phyloP scores from a whole-genome alignment of 257 asterid species.

The Solanum pennellii region DNA sequence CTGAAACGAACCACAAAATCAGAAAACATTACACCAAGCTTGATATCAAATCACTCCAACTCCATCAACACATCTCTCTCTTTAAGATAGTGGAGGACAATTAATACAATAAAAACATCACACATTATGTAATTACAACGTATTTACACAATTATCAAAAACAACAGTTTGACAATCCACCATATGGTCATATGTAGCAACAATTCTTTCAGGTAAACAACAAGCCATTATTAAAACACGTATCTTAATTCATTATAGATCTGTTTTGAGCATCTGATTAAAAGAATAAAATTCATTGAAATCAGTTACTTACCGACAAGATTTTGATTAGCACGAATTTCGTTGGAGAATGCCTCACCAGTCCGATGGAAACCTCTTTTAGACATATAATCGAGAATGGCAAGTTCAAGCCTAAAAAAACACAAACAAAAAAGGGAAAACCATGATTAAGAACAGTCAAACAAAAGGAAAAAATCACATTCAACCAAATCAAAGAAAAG shows the following conservation, averaged over 20 bases:
- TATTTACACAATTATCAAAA: not conserved
- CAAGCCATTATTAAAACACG: not conserved
- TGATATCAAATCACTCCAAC: not conserved
- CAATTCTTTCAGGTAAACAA: not conserved
- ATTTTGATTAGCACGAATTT: slow-evolving; percentile 13
- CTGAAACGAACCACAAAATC: not conserved
- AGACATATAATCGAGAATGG: slow-evolving; percentile 22
- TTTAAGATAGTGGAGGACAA: not conserved
- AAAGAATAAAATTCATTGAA: not conserved
- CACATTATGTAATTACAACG: not conserved
- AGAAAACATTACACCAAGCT: not conserved
- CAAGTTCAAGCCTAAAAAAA: slow-evolving; percentile 25
- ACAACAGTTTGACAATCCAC: not conserved
- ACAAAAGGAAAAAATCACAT: not conserved
- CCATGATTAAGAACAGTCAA: not conserved
- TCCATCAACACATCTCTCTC: not conserved
- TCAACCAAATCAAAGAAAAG: not conserved
- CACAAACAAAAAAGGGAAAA: not conserved
- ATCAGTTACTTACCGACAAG: slow-evolving; percentile 13
- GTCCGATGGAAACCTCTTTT: slow-evolving; percentile 19
- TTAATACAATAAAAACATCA: not conserved
- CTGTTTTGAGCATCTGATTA: not conserved
- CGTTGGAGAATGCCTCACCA: slow-evolving; percentile 19
- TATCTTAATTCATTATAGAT: not conserved
- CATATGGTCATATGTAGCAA: not conserved